Conservation (phyloP, 2,329 filamentous ascomycete genomes). For the Diaporthe ilicicola region DNA sequence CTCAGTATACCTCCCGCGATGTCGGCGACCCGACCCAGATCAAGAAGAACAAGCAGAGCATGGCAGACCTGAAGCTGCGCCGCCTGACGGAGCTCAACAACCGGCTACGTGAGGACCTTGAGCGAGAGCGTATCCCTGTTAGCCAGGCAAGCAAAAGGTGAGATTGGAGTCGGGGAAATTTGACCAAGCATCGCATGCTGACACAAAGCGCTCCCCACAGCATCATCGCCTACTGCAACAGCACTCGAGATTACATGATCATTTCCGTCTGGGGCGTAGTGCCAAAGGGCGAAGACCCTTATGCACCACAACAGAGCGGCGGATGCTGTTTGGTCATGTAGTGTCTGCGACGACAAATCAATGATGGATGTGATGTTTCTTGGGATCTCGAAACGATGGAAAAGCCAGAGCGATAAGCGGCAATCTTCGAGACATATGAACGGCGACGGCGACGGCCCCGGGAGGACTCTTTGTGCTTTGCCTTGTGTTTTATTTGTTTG, state of each 20-base stretch:
- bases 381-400: slow-evolving; percentile 26
- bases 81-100: slow-evolving; percentile 97
- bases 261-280: slow-evolving; percentile 96
- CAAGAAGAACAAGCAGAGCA: slow-evolving; percentile 97
- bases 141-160: slow-evolving; percentile 91
- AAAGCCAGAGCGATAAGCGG: slow-evolving; percentile 23
- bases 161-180: slow-evolving; percentile 43
- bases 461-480: slow-evolving; percentile 29
- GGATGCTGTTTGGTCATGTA: slow-evolving; percentile 98
- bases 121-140: slow-evolving; percentile 93
- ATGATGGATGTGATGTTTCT: slow-evolving; percentile 31
- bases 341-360: slow-evolving; percentile 31
- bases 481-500: slow-evolving; percentile 31
- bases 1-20: slow-evolving; percentile 73
- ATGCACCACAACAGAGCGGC: slow-evolving; percentile 90
- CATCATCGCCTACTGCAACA: slow-evolving; percentile 97
- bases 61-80: slow-evolving; percentile 97
- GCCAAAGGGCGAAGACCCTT: slow-evolving; percentile 96
- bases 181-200: slow-evolving; percentile 16
- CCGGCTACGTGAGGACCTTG: slow-evolving; percentile 92
- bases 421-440: slow-evolving; percentile 30
- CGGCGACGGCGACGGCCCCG: slow-evolving; percentile 28
- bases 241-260: slow-evolving; percentile 98
- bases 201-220: slow-evolving; percentile 55
- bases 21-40: slow-evolving; percentile 73